phyloP scores from a whole-genome alignment of 163 green algal genomes.

The Chloromonas sp. region DNA sequence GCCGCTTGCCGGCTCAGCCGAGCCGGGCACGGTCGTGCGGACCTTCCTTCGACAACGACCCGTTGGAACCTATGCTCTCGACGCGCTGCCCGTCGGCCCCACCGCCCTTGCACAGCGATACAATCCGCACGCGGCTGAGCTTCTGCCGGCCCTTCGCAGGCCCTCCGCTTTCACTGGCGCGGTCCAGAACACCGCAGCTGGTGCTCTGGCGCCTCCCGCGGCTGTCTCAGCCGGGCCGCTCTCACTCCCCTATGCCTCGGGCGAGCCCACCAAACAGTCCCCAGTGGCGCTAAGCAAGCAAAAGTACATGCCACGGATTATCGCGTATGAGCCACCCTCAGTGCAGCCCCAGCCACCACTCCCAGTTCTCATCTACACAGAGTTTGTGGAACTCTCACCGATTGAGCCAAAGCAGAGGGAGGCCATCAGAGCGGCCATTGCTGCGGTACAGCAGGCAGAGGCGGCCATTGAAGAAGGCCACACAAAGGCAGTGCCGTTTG shows the following conservation, averaged over 20 bases:
- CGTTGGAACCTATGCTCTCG: background rate
- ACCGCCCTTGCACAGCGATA: constrained; percentile 22
- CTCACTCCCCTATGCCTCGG: no score
- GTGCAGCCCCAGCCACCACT: constrained; percentile 9
- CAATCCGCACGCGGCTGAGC: constrained; percentile 23
- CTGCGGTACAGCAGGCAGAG: constrained; percentile 8
- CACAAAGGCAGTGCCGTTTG: background rate
- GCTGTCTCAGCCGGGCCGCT: background rate
- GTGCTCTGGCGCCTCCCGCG: background rate
- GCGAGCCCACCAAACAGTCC: background rate
- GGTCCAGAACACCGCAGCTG: background rate
- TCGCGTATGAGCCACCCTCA: constrained; percentile 28
- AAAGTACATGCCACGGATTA: constrained; percentile 32
- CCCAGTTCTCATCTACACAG: constrained; percentile 36
- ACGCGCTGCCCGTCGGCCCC: constrained; percentile 18
- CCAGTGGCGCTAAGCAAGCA: background rate
- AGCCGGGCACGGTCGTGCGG: constrained; percentile 12
- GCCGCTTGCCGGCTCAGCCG: background rate
- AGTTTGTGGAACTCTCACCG: constrained; percentile 32
- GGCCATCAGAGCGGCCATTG: constrained; percentile 13
- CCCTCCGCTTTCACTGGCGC: constrained; percentile 4
- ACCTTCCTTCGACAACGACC: constrained; percentile 13
- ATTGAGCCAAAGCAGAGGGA: constrained; percentile 13
- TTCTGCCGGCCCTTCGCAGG: constrained; percentile 21
- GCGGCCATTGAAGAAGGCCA: constrained; percentile 1